Conservation (phyloP, 2,329 filamentous ascomycete species). For the Fusarium cicatricum region DNA sequence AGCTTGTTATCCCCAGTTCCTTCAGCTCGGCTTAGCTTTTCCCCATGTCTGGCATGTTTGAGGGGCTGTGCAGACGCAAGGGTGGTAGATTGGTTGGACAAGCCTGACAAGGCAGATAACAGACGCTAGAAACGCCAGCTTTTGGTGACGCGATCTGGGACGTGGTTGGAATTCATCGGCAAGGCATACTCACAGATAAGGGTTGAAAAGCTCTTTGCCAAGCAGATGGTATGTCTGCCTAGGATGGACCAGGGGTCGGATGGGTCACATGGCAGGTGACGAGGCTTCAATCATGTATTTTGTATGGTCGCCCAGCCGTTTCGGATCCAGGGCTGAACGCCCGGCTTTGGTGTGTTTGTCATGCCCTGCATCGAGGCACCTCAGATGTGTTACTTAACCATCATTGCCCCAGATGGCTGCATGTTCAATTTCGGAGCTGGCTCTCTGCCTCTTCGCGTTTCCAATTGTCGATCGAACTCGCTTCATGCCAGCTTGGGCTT, state of each 20-base stretch:
- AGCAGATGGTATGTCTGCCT: slow-evolving; percentile 25
- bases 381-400: slow-evolving; percentile 38
- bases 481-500: slow-evolving; percentile 13
- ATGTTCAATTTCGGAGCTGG: not conserved
- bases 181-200: slow-evolving; percentile 36
- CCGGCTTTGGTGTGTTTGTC: slow-evolving; percentile 33
- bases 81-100: slow-evolving; percentile 22
- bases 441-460: slow-evolving; percentile 5
- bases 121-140: slow-evolving; percentile 28
- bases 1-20: slow-evolving; percentile 3
- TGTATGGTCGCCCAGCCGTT: slow-evolving; percentile 10
- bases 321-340: slow-evolving; percentile 26
- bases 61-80: slow-evolving; percentile 38
- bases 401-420: slow-evolving; percentile 20
- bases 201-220: slow-evolving; percentile 13
- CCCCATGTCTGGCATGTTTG: slow-evolving; percentile 10
- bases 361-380: slow-evolving; percentile 8
- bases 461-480: not conserved
- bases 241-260: not conserved
- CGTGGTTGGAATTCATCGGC: slow-evolving; percentile 17
- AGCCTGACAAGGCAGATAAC: slow-evolving; percentile 1
- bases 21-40: slow-evolving; percentile 37
- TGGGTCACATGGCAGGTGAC: slow-evolving; percentile 29
- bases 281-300: slow-evolving; percentile 17
- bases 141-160: slow-evolving; percentile 8